Evolutionary conservation across 1,284 basidiomycete genomes (phyloP).

Genomic region (Leccinum griseonigrum): DNA sequence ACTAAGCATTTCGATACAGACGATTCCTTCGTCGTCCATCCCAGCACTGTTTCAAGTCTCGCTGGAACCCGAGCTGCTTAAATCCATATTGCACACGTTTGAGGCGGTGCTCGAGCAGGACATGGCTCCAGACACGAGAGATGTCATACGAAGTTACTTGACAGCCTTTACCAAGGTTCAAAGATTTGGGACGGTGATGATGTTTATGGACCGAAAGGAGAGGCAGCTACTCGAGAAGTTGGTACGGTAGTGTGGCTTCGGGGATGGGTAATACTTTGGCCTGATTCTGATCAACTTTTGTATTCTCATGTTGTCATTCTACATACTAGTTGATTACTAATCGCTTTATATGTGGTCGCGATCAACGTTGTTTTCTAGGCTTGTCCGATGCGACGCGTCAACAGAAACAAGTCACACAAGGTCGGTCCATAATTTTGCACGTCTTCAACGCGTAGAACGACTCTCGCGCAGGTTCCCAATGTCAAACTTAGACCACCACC

Average conservation of each 20-base stretch:
- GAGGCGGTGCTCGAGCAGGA: constrained; percentile 33
- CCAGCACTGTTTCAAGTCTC: constrained; percentile 62
- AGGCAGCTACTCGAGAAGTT: constrained; percentile 36
- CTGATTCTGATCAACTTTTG: no score
- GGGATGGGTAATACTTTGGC: background rate
- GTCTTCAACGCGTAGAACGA: background rate
- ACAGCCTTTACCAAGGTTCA: constrained; percentile 48
- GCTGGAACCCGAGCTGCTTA: constrained; percentile 59
- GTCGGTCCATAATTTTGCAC: constrained; percentile 22
- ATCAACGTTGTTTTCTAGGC: background rate
- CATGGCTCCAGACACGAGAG: constrained; percentile 15
- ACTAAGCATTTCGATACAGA: constrained; percentile 32
- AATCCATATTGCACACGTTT: constrained; percentile 53
- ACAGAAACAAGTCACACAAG: constrained; percentile 43
- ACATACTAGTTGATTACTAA: background rate
- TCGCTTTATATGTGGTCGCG: background rate
- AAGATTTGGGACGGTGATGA: constrained; percentile 58
- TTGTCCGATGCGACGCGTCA: constrained; percentile 31
- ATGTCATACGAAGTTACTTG: constrained; percentile 46
- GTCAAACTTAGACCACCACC: constrained; percentile 69
- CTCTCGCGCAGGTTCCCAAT: constrained; percentile 58
- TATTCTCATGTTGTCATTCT: no score
- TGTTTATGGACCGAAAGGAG: constrained; percentile 61
- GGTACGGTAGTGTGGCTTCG: background rate
- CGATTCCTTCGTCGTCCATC: constrained; percentile 50